A percentile compares a stretch with the other conserved stretches of the same genome.
phyloP scores from a whole-genome alignment of 768 basidiomycete genomes.

The Leccinum sublutescens region DNA sequence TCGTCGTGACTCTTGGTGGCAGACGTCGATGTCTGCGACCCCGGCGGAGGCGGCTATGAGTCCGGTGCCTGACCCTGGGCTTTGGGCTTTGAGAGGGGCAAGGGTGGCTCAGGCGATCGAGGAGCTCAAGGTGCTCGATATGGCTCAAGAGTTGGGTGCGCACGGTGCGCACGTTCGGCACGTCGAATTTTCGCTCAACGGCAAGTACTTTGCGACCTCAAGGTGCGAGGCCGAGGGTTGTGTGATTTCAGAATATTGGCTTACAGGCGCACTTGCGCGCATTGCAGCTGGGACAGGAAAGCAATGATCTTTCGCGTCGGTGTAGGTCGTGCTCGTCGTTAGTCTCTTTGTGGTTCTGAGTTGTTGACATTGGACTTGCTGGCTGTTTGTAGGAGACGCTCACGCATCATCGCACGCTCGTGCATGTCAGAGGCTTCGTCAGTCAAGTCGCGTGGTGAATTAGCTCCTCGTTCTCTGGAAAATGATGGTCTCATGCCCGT shows the following conservation, averaged over 20 bases:
- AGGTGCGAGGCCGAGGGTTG: conserved; percentile 31
- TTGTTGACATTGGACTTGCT: not conserved
- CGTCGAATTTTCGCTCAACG: conserved; percentile 54
- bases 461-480: not conserved
- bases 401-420: conserved; percentile 42
- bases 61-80: conserved; percentile 17
- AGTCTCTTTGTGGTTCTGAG: not conserved
- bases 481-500: not conserved
- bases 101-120: conserved; percentile 41
- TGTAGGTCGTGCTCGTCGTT: conserved; percentile 24
- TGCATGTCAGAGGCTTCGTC: conserved; percentile 51
- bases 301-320: conserved; percentile 47
- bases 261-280: not conserved
- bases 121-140: conserved; percentile 37
- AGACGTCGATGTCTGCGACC: conserved; percentile 7
- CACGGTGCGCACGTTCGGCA: conserved; percentile 54
- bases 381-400: conserved; percentile 37
- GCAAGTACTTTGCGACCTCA: conserved; percentile 54
- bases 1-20: conserved; percentile 30
- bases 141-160: conserved; percentile 38
- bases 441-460: conserved; percentile 52
- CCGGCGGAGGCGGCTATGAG: conserved; percentile 8
- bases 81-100: conserved; percentile 33
- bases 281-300: conserved; percentile 47
- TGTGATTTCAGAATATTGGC: not conserved